Evolutionary conservation across 139 green algal species (phyloP).

Genomic region (Volvox reticuliferus): DNA sequence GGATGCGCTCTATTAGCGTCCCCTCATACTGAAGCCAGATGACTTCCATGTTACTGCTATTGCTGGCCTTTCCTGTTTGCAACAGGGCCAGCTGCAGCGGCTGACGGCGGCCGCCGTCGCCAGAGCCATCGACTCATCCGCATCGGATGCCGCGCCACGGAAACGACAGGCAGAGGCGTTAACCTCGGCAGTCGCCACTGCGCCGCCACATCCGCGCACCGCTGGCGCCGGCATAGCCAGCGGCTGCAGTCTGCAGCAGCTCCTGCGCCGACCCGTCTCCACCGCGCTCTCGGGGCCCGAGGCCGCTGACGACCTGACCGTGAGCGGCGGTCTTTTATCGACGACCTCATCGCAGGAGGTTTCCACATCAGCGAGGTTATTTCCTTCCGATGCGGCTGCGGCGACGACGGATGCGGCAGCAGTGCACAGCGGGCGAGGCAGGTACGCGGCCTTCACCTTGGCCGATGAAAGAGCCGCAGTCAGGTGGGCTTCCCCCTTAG

Average conservation of each 20-base stretch:
- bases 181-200: background rate
- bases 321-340: background rate
- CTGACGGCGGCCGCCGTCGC: slow-evolving; percentile 2
- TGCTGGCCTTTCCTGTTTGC: background rate
- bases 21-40: no score
- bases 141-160: background rate
- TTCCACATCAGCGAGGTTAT: background rate
- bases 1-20: no score
- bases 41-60: no score
- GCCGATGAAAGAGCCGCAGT: no score
- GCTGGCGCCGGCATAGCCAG: background rate
- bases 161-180: background rate
- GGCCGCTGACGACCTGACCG: background rate
- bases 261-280: background rate
- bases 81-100: slow-evolving; percentile 15
- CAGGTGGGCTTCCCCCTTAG: background rate
- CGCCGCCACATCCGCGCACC: background rate
- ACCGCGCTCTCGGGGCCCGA: background rate
- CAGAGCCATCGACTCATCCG: background rate
- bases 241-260: slow-evolving; percentile 7
- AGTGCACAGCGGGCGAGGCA: background rate
- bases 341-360: background rate
- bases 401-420: background rate
- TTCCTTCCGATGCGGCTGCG: background rate
- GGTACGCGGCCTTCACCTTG: background rate